A percentile compares a stretch with the other conserved stretches of the same genome.
Conservation (phyloP, 2,329 filamentous ascomycete genomes). For the Fusarium fujikuroi region DNA sequence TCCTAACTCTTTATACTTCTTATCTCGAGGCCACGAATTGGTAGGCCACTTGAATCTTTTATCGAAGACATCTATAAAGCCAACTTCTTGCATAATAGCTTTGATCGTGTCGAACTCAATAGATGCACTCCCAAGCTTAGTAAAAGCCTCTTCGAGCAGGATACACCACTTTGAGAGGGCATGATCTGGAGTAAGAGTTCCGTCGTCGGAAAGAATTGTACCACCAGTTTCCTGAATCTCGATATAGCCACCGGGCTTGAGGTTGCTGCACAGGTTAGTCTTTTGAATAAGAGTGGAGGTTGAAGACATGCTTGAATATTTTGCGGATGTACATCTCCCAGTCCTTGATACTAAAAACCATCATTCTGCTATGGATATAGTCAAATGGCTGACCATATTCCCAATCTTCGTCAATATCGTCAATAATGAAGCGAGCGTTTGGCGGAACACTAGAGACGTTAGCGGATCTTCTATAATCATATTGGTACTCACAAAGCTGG, state of each 20-base stretch:
- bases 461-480: not conserved
- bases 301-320: not conserved
- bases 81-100: not conserved
- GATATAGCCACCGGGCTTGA: not conserved
- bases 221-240: slow-evolving; percentile 13
- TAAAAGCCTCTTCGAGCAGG: not conserved
- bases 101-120: slow-evolving; percentile 6
- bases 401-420: not conserved
- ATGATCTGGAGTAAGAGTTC: not conserved
- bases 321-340: slow-evolving; percentile 9
- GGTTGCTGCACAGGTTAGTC: not conserved
- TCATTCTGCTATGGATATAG: slow-evolving; percentile 10
- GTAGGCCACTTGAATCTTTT: slow-evolving; percentile 10
- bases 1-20: slow-evolving; percentile 20
- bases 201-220: not conserved
- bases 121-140: not conserved
- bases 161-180: not conserved
- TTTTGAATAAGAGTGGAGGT: accelerated
- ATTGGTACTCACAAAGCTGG: not conserved
- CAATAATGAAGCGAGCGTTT: not conserved
- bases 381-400: not conserved
- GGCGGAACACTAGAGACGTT: not conserved
- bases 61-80: not conserved
- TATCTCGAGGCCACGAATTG: slow-evolving; percentile 21
- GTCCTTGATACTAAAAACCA: not conserved